Evolutionary conservation across 139 green algal species (phyloP).

Genomic region (Chlorella sp.): DNA sequence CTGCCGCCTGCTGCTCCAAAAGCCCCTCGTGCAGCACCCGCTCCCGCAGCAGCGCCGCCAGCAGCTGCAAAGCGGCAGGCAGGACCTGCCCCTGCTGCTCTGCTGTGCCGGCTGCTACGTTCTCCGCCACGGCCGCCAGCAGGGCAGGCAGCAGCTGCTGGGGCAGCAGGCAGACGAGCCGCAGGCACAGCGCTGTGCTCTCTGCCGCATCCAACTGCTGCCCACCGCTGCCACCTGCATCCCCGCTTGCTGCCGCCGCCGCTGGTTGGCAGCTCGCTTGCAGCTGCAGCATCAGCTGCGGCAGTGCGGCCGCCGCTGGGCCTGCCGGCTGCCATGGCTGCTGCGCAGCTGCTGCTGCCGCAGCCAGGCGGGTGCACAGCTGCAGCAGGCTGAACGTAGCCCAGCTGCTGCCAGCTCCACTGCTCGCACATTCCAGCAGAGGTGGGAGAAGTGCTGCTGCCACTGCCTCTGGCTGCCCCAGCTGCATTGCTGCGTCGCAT

Average conservation of each 20-base stretch:
- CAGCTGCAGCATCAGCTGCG: constrained; percentile 13
- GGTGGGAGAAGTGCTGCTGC: constrained; percentile 8
- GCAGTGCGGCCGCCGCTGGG: background rate
- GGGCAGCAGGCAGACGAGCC: background rate
- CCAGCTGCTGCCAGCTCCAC: background rate
- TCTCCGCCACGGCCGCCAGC: background rate
- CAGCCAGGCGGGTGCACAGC: background rate
- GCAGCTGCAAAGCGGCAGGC: background rate
- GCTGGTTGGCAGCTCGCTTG: background rate
- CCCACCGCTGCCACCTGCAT: background rate
- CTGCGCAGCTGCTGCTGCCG: background rate
- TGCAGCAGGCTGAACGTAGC: constrained; percentile 18
- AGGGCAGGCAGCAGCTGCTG: constrained; percentile 10
- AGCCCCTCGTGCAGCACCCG: background rate
- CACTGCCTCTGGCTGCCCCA: background rate
- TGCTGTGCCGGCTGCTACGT: background rate
- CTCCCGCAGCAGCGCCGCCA: constrained; percentile 4
- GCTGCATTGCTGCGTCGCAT: background rate
- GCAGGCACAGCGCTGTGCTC: background rate
- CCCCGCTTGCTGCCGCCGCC: background rate
- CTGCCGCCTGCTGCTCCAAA: background rate
- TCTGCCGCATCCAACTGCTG: background rate
- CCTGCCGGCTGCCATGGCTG: constrained; percentile 4
- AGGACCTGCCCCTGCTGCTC: background rate
- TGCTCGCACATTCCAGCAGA: background rate